A percentile compares a stretch with the other conserved stretches of the same genome.
Evolutionary conservation across 2,329 filamentous ascomycete genomes (phyloP).

Genomic region (Trichocomaceae sp.): DNA sequence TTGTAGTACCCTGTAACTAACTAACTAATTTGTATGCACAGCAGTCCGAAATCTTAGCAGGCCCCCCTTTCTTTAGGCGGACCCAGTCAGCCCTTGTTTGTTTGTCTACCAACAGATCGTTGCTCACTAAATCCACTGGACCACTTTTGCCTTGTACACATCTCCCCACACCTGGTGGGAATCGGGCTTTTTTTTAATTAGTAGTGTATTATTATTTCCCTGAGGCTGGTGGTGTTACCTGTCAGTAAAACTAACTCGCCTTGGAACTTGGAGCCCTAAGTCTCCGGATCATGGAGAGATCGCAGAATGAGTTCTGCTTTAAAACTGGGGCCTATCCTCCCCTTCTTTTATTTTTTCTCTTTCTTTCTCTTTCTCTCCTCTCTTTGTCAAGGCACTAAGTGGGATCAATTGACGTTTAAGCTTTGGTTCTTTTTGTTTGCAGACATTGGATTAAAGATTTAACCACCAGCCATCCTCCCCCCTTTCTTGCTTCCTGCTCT

Average conservation of each 20-base stretch:
- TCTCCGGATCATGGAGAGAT: conserved; percentile 1
- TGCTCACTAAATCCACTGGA: background rate
- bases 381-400: background rate
- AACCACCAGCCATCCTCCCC: background rate
- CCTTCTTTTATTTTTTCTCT: background rate
- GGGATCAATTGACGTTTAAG: background rate
- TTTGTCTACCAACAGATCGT: background rate
- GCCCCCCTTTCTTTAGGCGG: background rate
- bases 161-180: conserved; percentile 8
- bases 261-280: background rate
- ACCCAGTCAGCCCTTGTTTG: background rate
- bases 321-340: conserved; percentile 1
- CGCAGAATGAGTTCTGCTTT: conserved; percentile 7
- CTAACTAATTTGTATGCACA: no score
- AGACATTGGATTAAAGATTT: background rate
- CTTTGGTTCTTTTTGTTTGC: background rate
- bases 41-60: background rate
- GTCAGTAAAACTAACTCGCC: background rate
- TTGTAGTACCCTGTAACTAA: no score
- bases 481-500: background rate
- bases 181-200: background rate
- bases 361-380: background rate
- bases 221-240: conserved; percentile 9
- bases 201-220: background rate
- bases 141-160: conserved; percentile 10